Percentiles rank a stretch among this genome's conserved stretches.
Conservation (phyloP, 371 early-diverging fungal species). For the Apophysomyces variabilis region DNA sequence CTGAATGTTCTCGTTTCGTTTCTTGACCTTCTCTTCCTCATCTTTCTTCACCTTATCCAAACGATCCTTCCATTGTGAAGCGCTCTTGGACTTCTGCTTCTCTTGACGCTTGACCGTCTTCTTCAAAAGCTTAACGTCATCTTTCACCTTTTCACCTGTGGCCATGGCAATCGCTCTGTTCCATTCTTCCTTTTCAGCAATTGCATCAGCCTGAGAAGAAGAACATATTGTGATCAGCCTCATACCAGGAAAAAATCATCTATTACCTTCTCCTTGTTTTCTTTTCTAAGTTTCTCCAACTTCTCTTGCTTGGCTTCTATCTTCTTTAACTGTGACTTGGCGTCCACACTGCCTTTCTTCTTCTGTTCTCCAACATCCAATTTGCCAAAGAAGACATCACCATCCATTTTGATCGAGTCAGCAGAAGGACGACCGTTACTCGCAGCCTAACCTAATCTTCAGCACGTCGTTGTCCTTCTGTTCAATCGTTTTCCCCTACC, state of each 20-base stretch:
- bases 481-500: constrained; percentile 20
- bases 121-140: constrained; percentile 87
- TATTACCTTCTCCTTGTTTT: constrained; percentile 65
- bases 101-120: constrained; percentile 89
- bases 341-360: constrained; percentile 77
- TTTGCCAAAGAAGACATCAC: constrained; percentile 73
- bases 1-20: constrained; percentile 80
- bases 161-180: constrained; percentile 79
- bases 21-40: constrained; percentile 68
- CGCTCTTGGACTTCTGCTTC: constrained; percentile 82
- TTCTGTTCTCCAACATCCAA: constrained; percentile 65
- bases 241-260: background rate
- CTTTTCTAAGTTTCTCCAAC: constrained; percentile 70
- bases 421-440: constrained; percentile 35
- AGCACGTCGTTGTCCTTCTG: background rate
- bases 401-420: constrained; percentile 61
- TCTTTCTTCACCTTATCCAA: constrained; percentile 65
- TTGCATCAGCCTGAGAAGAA: constrained; percentile 57
- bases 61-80: constrained; percentile 84
- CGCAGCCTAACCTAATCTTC: background rate
- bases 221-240: background rate
- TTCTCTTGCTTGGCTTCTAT: constrained; percentile 77
- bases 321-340: constrained; percentile 76
- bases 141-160: constrained; percentile 89
- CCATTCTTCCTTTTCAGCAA: constrained; percentile 85